Conservation (phyloP, 352 stramenopile genomes). For the Thalassiosira mediterranea region DNA sequence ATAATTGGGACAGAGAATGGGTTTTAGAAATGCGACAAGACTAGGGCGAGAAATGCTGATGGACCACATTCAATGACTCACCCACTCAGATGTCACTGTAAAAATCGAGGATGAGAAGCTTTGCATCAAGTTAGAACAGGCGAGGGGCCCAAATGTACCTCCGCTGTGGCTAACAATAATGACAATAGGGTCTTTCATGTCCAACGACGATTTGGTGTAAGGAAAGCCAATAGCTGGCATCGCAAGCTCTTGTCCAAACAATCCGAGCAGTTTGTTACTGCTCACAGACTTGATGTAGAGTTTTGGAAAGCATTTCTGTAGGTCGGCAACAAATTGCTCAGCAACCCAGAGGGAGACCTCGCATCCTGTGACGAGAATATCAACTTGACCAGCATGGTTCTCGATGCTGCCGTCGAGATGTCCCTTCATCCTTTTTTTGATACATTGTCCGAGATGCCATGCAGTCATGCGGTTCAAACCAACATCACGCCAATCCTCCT, state of each 20-base stretch:
- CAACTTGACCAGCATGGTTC: slow-evolving; percentile 18
- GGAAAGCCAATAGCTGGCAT: slow-evolving; percentile 76
- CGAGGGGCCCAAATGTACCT: slow-evolving; percentile 79
- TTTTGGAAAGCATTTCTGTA: slow-evolving; percentile 80
- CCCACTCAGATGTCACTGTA: slow-evolving; percentile 80
- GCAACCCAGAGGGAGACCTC: slow-evolving; percentile 80
- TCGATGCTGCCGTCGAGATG: slow-evolving; percentile 1
- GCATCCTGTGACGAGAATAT: slow-evolving; percentile 67
- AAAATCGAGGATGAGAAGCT: slow-evolving; percentile 79
- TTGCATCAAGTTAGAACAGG: slow-evolving; percentile 80
- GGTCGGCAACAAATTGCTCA: slow-evolving; percentile 81
- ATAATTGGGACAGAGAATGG: background rate
- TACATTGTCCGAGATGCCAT: slow-evolving; percentile 27
- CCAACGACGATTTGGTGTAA: slow-evolving; percentile 56
- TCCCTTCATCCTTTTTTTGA: slow-evolving; percentile 16
- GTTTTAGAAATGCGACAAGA: background rate
- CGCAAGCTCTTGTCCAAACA: slow-evolving; percentile 80
- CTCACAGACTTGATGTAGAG: slow-evolving; percentile 66
- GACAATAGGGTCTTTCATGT: slow-evolving; percentile 78
- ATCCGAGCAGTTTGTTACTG: slow-evolving; percentile 82
- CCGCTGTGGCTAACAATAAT: slow-evolving; percentile 83
- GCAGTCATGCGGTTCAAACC: slow-evolving; percentile 44
- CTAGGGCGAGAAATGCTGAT: background rate
- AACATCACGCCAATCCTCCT: slow-evolving; percentile 39
- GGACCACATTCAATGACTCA: background rate